Conservation (phyloP, 2,329 filamentous ascomycete genomes). For the Amesomyces nigricolor region DNA sequence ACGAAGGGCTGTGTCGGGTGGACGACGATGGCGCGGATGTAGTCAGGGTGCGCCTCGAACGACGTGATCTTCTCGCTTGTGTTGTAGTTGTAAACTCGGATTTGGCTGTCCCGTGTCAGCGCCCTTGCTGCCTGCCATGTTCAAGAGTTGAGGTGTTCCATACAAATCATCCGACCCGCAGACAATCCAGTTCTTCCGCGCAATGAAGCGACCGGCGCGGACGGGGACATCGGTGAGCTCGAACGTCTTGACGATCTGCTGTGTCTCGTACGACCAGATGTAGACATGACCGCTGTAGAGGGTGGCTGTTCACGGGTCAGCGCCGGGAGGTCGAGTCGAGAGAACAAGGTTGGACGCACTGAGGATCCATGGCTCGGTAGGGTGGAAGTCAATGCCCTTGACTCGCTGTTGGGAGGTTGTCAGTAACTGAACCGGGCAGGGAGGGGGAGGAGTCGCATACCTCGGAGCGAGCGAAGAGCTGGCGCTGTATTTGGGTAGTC, state of each 20-base stretch:
- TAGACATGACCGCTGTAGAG: slow-evolving; percentile 98
- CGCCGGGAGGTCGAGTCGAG: not conserved
- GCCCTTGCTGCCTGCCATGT: slow-evolving; percentile 28
- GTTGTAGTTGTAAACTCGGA: slow-evolving; percentile 97
- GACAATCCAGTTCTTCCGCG: slow-evolving; percentile 98
- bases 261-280: slow-evolving; percentile 98
- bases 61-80: slow-evolving; percentile 97
- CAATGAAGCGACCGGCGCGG: slow-evolving; percentile 90
- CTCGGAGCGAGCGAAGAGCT: slow-evolving; percentile 30
- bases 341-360: slow-evolving; percentile 40
- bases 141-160: slow-evolving; percentile 10
- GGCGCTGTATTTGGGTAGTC: slow-evolving; percentile 25
- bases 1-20: slow-evolving; percentile 95
- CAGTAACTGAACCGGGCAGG: slow-evolving; percentile 2
- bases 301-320: slow-evolving; percentile 42
- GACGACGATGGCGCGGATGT: slow-evolving; percentile 93
- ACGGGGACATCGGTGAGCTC: slow-evolving; percentile 98
- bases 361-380: slow-evolving; percentile 90
- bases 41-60: slow-evolving; percentile 96
- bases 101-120: slow-evolving; percentile 58
- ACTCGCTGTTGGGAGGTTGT: slow-evolving; percentile 76
- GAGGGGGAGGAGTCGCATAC: slow-evolving; percentile 15
- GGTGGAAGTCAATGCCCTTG: slow-evolving; percentile 96
- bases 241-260: slow-evolving; percentile 97
- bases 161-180: slow-evolving; percentile 90